Evolutionary conservation across 768 basidiomycete genomes (phyloP), one percentile per base, ranked within the genome.

Genomic region (Pleurotus citrinopileatus): DNA sequence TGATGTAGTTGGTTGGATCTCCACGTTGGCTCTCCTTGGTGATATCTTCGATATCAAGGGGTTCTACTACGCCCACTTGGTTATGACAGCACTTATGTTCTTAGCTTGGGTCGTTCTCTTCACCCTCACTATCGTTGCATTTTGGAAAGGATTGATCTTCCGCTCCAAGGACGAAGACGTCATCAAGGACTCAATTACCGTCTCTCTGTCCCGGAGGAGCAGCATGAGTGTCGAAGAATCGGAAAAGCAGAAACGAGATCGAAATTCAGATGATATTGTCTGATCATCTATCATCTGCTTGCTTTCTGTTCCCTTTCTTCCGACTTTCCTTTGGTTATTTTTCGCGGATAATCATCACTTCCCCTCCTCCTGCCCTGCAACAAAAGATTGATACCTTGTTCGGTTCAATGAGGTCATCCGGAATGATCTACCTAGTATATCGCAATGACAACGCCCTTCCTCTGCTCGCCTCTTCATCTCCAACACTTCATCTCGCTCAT

Each of bases 81-180:
- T 76, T 57, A 71, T 78, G 68, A 63, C 70, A 1, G 57, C 71
- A 43, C n/a, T 70, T 51, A 74, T 79, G 69, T 67, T 65, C 53
- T 17, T 65, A 12, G 70, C 67, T 8, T 77, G 77, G 76, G 55
- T 62, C 25, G 61, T 78, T 20, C 65, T 79, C 36, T 71, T 76
- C 60, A 58, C 65, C 40, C 63, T 78, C 55, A 78, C 77, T 1
- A 53, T 64, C 20, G 36, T 71, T 32, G 77, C 75, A 3, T 75
- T 78, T 60, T 67, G 60, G 60, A 69, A 71, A 52, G 77, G 77
- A 27, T 63, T 67, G 50, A 78, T 79, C 9, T 77, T 78, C 61
- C 64, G 67, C 29, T 73, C 73, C 6, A 66, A 69, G 19, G 65
- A 67, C 28, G 72, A 72, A 55, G 76, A 76, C 37, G 75, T 77